Evolutionary conservation across 805 yeast species (phyloP).

Genomic region (Metschnikowia koreensis): DNA sequence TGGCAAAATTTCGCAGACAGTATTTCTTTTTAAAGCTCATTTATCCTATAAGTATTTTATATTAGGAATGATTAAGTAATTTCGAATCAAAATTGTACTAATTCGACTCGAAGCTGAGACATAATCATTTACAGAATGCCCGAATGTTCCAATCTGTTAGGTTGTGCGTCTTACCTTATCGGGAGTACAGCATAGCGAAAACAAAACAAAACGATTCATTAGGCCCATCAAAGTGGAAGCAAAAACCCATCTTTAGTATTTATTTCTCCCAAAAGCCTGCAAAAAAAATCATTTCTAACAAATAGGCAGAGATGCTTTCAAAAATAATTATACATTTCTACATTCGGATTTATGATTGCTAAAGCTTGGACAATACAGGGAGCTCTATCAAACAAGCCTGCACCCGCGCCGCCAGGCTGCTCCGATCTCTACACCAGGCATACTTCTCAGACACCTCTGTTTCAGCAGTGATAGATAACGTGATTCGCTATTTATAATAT

Average conservation of each 20-base stretch:
- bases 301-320: neutral
- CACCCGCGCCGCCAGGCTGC: slow-evolving; percentile 5
- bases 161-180: neutral
- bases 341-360: neutral
- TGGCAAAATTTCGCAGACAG: too few relatives aligned
- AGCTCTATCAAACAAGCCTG: neutral
- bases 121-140: neutral
- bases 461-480: neutral
- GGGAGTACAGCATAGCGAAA: neutral
- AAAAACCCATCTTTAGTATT: too few relatives aligned
- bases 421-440: neutral
- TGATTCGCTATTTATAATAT: neutral
- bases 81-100: too few relatives aligned
- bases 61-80: too few relatives aligned
- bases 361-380: neutral
- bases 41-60: too few relatives aligned
- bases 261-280: too few relatives aligned
- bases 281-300: too few relatives aligned
- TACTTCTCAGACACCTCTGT: neutral
- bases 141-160: neutral
- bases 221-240: neutral
- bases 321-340: too few relatives aligned
- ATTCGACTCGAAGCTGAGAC: too few relatives aligned
- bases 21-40: too few relatives aligned
- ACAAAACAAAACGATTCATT: neutral